Percentiles rank a stretch among this genome's conserved stretches.
These are phyloP conservation scores for Balansia obtecta DNA, from an alignment of 2,329 filamentous ascomycete genomes.

Conservation along the genomic window DNA sequence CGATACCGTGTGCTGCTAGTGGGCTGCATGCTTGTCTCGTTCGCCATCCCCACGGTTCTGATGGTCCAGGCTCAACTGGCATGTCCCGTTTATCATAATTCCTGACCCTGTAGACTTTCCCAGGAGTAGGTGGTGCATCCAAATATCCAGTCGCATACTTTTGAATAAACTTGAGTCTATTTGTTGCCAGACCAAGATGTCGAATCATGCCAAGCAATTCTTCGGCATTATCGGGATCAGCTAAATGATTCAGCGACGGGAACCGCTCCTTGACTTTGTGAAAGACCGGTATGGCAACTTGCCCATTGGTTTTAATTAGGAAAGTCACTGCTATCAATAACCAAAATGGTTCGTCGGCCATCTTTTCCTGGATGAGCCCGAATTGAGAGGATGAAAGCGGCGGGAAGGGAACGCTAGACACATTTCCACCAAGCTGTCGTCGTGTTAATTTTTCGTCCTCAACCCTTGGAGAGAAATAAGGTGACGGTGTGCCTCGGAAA, in stretches of 20 bases:
- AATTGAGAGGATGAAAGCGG: constrained; percentile 51
- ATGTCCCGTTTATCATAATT: constrained; percentile 31
- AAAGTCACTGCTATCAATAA: constrained; percentile 75
- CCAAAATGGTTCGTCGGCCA: constrained; percentile 63
- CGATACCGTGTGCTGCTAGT: background rate
- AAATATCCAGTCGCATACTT: constrained; percentile 60
- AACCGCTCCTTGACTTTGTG: constrained; percentile 55
- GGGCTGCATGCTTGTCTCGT: background rate
- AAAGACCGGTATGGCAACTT: constrained; percentile 63
- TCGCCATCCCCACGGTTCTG: background rate
- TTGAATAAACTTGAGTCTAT: constrained; percentile 56
- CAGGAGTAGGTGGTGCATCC: constrained; percentile 44
- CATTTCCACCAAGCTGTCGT: constrained; percentile 28
- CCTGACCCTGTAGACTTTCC: constrained; percentile 39
- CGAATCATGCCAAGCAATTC: constrained; percentile 51
- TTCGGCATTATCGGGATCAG: constrained; percentile 31
- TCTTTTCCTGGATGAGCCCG: constrained; percentile 73
- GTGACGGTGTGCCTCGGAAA: constrained; percentile 12
- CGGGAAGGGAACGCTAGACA: constrained; percentile 53
- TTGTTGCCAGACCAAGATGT: constrained; percentile 57
- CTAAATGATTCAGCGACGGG: constrained; percentile 52
- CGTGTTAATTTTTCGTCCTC: constrained; percentile 11
- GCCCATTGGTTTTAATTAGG: constrained; percentile 68
- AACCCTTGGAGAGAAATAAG: constrained; percentile 18
- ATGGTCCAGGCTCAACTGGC: constrained; percentile 9